A percentile compares a stretch with the other conserved stretches of the same genome.
phyloP scores from a whole-genome alignment of 2,329 filamentous ascomycete species.

The Elsinoe batatas region DNA sequence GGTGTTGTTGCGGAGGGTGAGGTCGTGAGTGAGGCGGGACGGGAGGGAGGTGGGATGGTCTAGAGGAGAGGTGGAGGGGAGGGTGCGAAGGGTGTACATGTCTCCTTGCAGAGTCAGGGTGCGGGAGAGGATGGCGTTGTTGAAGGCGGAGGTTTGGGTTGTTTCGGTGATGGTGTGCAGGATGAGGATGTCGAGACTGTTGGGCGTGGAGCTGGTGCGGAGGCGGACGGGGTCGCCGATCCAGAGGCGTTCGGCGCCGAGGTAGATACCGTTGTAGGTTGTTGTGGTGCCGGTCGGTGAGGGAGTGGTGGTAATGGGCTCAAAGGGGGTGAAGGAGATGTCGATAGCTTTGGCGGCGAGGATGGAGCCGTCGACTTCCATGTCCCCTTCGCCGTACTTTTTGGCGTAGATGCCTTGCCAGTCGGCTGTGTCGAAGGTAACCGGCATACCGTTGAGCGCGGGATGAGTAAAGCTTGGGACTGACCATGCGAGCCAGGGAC shows the following conservation, averaged over 20 bases:
- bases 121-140: conserved; percentile 19
- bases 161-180: conserved; percentile 36
- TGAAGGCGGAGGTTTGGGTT: conserved; percentile 19
- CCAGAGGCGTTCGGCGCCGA: conserved; percentile 52
- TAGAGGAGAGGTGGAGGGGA: conserved; percentile 14
- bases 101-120: conserved; percentile 40
- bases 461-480: conserved; percentile 42
- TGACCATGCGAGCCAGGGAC: conserved; percentile 51
- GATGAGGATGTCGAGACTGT: conserved; percentile 40
- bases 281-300: conserved; percentile 31
- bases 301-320: conserved; percentile 34
- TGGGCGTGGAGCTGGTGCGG: conserved; percentile 25
- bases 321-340: conserved; percentile 45
- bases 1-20: conserved; percentile 38
- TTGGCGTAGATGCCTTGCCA: conserved; percentile 38
- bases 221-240: conserved; percentile 49
- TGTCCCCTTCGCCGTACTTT: conserved; percentile 37
- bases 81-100: conserved; percentile 38
- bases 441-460: conserved; percentile 32
- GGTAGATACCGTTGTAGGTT: conserved; percentile 45
- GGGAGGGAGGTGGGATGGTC: conserved; percentile 35
- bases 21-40: conserved; percentile 42
- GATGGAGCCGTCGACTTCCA: conserved; percentile 49
- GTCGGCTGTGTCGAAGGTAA: conserved; percentile 41
- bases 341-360: conserved; percentile 48